Percentiles rank a stretch among this genome's conserved stretches.
phyloP scores from a whole-genome alignment of 257 asterid species.

The Handroanthus guayacan region DNA sequence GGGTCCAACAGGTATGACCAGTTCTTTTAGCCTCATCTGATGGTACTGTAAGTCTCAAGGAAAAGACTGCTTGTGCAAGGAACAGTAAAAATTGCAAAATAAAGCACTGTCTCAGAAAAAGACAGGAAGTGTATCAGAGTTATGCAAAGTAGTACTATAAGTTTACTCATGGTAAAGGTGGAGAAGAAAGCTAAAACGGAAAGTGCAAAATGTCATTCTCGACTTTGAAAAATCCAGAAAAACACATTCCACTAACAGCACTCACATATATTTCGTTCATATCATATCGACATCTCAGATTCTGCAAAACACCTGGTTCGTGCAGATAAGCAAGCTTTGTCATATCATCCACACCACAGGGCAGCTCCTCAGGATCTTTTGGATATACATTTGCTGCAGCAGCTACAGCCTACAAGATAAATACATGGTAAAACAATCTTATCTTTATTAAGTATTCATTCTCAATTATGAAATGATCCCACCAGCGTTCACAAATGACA shows the following conservation, averaged over 20 bases:
- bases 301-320: constrained; percentile 90
- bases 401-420: constrained; percentile 59
- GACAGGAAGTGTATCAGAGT: background rate
- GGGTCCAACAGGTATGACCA: background rate
- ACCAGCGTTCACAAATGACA: background rate
- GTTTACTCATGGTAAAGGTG: constrained; percentile 10
- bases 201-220: constrained; percentile 1
- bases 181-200: constrained; percentile 19
- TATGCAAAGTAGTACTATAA: background rate
- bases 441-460: background rate
- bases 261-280: constrained; percentile 86
- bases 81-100: background rate
- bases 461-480: constrained; percentile 11
- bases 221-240: constrained; percentile 21
- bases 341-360: constrained; percentile 88
- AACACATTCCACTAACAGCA: constrained; percentile 23
- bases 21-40: background rate
- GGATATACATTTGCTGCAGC: constrained; percentile 58
- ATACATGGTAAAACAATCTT: constrained; percentile 20
- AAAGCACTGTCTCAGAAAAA: background rate
- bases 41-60: background rate
- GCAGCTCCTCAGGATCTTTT: constrained; percentile 80
- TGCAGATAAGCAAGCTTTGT: constrained; percentile 90
- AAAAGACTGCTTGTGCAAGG: background rate
- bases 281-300: constrained; percentile 72